A percentile compares a stretch with the other conserved stretches of the same genome.
Conservation (phyloP, 2,329 filamentous ascomycete genomes). For the Aspergillaceae sp. region DNA sequence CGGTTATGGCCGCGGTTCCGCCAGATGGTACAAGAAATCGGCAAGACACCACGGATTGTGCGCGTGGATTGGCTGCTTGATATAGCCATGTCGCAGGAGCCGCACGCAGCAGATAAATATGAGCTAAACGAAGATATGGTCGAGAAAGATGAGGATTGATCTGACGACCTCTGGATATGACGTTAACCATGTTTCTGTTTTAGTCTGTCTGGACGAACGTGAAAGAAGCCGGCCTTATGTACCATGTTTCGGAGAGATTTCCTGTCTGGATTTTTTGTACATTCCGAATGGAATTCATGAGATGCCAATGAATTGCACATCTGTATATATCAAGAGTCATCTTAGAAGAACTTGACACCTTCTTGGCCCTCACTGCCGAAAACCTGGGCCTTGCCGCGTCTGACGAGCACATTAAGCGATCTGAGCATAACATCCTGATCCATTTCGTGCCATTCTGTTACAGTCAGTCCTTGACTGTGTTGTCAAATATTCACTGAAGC, state of each 20-base stretch:
- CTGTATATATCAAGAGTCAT: neutral
- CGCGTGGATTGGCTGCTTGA: slow-evolving; percentile 82
- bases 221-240: neutral
- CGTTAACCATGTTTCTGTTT: neutral
- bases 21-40: slow-evolving; percentile 66
- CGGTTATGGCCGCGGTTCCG: slow-evolving; percentile 72
- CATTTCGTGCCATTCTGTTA: slow-evolving; percentile 74
- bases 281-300: neutral
- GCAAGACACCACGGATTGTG: slow-evolving; percentile 74
- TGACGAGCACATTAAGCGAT: slow-evolving; percentile 72
- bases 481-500: too few relatives aligned
- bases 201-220: neutral
- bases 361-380: slow-evolving; percentile 82
- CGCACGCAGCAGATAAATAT: slow-evolving; percentile 60
- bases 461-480: slow-evolving; percentile 4
- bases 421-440: slow-evolving; percentile 72
- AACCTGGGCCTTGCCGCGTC: slow-evolving; percentile 83
- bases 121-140: slow-evolving; percentile 29
- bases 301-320: neutral
- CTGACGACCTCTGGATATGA: neutral
- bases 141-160: slow-evolving; percentile 13
- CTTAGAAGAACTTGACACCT: slow-evolving; percentile 91
- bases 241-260: neutral
- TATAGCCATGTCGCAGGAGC: slow-evolving; percentile 77
- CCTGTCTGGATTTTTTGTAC: neutral